Evolutionary conservation across 2,329 filamentous ascomycete genomes (phyloP).

Genomic region (Exophiala dermatitidis): DNA sequence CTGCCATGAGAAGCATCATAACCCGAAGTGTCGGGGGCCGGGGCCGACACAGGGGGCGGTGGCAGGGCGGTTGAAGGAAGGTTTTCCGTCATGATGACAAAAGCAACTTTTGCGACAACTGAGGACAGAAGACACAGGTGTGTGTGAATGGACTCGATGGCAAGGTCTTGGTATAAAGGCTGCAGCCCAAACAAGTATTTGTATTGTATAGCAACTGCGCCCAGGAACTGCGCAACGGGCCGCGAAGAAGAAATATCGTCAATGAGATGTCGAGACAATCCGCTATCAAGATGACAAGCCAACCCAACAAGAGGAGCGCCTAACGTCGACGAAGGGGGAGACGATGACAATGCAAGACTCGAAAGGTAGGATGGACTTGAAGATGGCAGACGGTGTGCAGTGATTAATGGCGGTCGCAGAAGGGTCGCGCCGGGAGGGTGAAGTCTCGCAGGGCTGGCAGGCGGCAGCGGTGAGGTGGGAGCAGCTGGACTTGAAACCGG

Average conservation of each 20-base stretch:
- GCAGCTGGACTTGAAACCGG: constrained; percentile 14
- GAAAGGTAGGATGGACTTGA: constrained; percentile 3
- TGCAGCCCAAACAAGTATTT: constrained; percentile 10
- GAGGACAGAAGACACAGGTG: constrained; percentile 9
- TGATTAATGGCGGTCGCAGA: constrained; percentile 5
- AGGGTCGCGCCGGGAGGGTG: constrained; percentile 17
- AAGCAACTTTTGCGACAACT: constrained; percentile 9
- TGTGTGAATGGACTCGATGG: constrained; percentile 2
- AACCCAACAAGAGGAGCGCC: constrained; percentile 19
- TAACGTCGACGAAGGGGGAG: constrained; percentile 16
- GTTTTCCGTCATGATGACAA: constrained; percentile 66
- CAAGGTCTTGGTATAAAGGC: constrained; percentile 5
- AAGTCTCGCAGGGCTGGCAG: constrained; percentile 4
- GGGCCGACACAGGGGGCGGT: constrained; percentile 53
- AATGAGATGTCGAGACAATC: constrained; percentile 17
- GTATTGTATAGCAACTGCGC: constrained; percentile 9
- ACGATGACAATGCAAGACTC: constrained; percentile 17
- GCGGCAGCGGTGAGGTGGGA: constrained; percentile 15
- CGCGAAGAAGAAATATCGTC: constrained; percentile 16
- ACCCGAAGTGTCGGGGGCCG: constrained; percentile 60
- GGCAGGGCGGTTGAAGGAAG: constrained; percentile 55
- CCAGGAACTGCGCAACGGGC: constrained; percentile 5
- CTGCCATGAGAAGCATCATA: constrained; percentile 66
- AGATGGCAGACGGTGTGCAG: constrained; percentile 3
- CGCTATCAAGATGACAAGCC: constrained; percentile 24